These are phyloP conservation scores for Talaromyces pinophilus DNA, from an alignment of 2,329 filamentous ascomycete genomes.

Conservation along the genomic window DNA sequence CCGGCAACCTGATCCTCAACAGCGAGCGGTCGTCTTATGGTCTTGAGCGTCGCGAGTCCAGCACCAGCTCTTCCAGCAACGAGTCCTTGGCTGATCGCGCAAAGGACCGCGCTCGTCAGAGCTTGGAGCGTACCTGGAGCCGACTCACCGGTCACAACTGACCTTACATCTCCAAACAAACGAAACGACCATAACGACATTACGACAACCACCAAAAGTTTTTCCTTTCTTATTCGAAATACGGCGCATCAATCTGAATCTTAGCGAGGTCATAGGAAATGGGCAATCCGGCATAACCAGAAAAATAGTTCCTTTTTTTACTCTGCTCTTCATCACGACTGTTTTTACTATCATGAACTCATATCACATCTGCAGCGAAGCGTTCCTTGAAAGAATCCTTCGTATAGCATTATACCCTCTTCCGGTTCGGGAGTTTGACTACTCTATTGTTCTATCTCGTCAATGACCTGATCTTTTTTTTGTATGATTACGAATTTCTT, in stretches of 20 bases:
- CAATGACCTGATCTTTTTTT: conserved; percentile 5
- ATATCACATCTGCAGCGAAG: conserved; percentile 12
- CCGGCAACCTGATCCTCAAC: conserved; percentile 54
- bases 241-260: conserved; percentile 12
- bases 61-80: conserved; percentile 39
- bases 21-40: conserved; percentile 25
- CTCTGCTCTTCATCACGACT: background rate
- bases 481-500: conserved; percentile 19
- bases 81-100: conserved; percentile 39
- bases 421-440: conserved; percentile 8
- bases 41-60: conserved; percentile 41
- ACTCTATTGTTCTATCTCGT: background rate
- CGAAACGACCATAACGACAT: conserved; percentile 12
- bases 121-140: conserved; percentile 44
- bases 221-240: background rate
- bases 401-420: conserved; percentile 22
- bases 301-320: conserved; percentile 1
- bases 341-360: background rate
- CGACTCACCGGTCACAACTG: conserved; percentile 33
- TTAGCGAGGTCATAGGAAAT: conserved; percentile 15
- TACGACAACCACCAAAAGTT: conserved; percentile 18
- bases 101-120: conserved; percentile 39
- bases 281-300: background rate
- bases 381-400: conserved; percentile 14
- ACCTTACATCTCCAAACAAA: background rate